phyloP scores from a whole-genome alignment of 1,284 basidiomycete genomes.

The Porphyrellus sp. region DNA sequence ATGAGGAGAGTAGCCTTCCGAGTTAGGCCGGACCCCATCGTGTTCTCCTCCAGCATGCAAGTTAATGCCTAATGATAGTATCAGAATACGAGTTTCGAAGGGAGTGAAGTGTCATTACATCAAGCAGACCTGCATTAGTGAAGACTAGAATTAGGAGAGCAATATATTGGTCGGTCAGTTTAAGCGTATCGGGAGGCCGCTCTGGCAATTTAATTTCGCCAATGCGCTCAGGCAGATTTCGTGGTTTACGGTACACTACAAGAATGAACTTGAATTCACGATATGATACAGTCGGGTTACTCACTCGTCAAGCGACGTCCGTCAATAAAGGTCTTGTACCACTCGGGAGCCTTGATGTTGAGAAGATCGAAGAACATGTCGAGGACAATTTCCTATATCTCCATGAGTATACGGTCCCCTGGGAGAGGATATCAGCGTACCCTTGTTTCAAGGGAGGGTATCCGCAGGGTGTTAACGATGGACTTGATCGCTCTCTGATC shows the following conservation, averaged over 20 bases:
- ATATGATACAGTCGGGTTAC: constrained; percentile 23
- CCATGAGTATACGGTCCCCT: constrained; percentile 9
- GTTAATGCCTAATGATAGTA: constrained; percentile 66
- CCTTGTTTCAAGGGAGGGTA: constrained; percentile 84
- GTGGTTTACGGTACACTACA: constrained; percentile 67
- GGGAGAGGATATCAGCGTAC: constrained; percentile 43
- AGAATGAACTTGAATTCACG: neutral
- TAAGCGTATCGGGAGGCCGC: constrained; percentile 61
- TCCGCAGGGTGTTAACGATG: constrained; percentile 81
- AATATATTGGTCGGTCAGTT: constrained; percentile 91
- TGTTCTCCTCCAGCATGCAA: constrained; percentile 76
- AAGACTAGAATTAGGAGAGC: constrained; percentile 87
- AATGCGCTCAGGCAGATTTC: constrained; percentile 39
- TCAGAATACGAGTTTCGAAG: constrained; percentile 5
- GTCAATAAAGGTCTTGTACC: constrained; percentile 88
- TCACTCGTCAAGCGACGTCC: constrained; percentile 82
- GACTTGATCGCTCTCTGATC: constrained; percentile 83
- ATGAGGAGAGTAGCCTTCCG: constrained; percentile 91
- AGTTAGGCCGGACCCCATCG: constrained; percentile 64
- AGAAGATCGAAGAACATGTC: constrained; percentile 95
- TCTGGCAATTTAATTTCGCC: constrained; percentile 40
- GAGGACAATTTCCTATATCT: constrained; percentile 77
- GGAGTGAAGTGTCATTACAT: constrained; percentile 50
- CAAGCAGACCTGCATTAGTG: constrained; percentile 82
- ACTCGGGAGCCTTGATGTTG: constrained; percentile 85